Conservation (phyloP, 2,329 filamentous ascomycete genomes). For the Colletotrichum camelliae region DNA sequence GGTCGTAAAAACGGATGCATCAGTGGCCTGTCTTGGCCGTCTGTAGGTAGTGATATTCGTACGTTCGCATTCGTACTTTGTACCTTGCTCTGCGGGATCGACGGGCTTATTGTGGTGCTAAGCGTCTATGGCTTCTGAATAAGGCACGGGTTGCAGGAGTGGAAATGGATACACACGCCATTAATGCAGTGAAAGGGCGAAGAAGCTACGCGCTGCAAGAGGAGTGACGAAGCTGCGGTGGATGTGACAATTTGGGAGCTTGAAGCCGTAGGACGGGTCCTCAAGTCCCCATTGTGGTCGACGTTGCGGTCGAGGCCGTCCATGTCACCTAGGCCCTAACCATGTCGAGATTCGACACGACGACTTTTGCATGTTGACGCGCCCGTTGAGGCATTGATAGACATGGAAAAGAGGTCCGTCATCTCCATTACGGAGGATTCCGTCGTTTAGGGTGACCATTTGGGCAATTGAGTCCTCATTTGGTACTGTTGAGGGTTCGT, state of each 20-base stretch:
- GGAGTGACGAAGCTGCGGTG: neutral
- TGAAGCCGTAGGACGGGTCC: neutral
- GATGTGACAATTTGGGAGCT: neutral
- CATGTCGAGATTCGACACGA: neutral
- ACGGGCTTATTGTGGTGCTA: neutral
- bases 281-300: neutral
- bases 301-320: neutral
- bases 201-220: neutral
- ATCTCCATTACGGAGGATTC: neutral
- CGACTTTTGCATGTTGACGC: neutral
- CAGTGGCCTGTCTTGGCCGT: neutral
- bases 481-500: neutral
- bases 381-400: neutral
- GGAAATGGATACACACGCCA: neutral
- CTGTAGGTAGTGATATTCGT: neutral
- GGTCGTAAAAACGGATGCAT: neutral
- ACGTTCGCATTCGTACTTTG: neutral
- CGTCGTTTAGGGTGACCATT: neutral
- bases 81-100: neutral
- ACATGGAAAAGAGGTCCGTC: neutral
- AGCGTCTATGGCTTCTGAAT: neutral
- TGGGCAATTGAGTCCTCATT: neutral
- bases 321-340: neutral
- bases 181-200: conserved; percentile 6
- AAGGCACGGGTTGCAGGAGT: neutral